Evolutionary conservation across 345 rosid genomes (phyloP), one percentile per base, ranked within the genome.

Genomic region (Melaleuca quinquenervia): DNA sequence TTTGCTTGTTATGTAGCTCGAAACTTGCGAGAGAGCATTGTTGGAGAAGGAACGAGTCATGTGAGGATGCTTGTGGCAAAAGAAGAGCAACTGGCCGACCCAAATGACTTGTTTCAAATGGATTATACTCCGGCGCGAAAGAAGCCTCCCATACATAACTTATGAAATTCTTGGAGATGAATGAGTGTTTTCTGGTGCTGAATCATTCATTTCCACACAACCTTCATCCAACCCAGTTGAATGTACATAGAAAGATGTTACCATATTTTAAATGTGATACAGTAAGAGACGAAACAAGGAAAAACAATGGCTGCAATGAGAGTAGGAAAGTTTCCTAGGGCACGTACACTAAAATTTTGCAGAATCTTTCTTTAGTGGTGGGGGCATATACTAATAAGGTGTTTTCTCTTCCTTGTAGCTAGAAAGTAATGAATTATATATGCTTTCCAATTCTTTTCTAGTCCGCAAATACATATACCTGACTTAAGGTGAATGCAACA

Each of bases 121-220:
- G 96, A 94, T 83, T 94, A 94, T 86, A 91, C 92, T 58, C 94
- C 94, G 5, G 94, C 94, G 2, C 91, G 85, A 85, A 92, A 87
- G 84, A 94, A 87, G 87, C 93, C 96, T 83, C 96, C 96, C 36
- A 93, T 93, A 76, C 96, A 94, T 85, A 94, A 94, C 85, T 91
- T 85, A 76, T 22, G 58, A 70, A 70, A 70, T 36, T 18, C 36
- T 70, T 12, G 3, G 48, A 70, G 48, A 70, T 6, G 48, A 41
- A 41, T 36, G 80, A 70, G 36, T 41, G 80, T 5, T 70, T 70
- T 70, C 80, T 18, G 80, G 80, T 70, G 48, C 48, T 70, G 48
- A 70, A 70, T 70, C 48, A 36, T 70, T 70, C 80, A 70, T 70
- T 41, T 36, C 48, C 48, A 20, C 48, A 20, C 48, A 18, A 20